Evolutionary conservation across 2,329 filamentous ascomycete genomes (phyloP), one percentile per base, ranked within the genome.

Genomic region (Alternaria gansuensis): DNA sequence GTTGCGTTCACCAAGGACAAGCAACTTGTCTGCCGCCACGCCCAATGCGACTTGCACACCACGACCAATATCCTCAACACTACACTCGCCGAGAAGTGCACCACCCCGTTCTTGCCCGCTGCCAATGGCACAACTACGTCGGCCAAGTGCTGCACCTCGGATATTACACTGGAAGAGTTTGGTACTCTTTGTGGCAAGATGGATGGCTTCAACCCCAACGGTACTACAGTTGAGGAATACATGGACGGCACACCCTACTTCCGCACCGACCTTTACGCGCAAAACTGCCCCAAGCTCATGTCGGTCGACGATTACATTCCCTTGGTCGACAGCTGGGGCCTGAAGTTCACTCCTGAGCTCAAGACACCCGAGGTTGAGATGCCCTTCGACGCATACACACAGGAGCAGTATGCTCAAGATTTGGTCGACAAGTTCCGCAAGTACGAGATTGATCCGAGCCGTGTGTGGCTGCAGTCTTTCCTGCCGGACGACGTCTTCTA

Each of bases 131-230:
- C 75, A 5, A 69, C 80, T 1, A 89, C 89, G 1, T 81, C 78
- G 14, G 88, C 88, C 11, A 85, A 85, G 64, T 91, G 89, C 81
- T 91, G 89, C 81, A 90, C 89, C 3, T 87, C 83, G 66, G 89
- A 91, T 71, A 85, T 91, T 69, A 90, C 88, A 0, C 78, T 89
- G 34, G 81, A 81, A 44, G 89, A 91, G 76, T 90, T 86, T 81
- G 85, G 87, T 75, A 80, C 82, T 5, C 83, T 91, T 5, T 91
- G 89, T 77, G 84, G 84, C 69, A 90, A 90, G 78, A 90, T 76
- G 70, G 77, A 81, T 61, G 84, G 82, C 51, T 77, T 90, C 87
- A 89, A 91, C 69, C 84, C 84, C 49, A 82, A 79, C 44, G 88
- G 87, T 33, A 83, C 83, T 21, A 90, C 83, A 2, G 78, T 85